Evolutionary conservation across 169 alveolate species (phyloP).

Genomic region (Theileria equi): DNA sequence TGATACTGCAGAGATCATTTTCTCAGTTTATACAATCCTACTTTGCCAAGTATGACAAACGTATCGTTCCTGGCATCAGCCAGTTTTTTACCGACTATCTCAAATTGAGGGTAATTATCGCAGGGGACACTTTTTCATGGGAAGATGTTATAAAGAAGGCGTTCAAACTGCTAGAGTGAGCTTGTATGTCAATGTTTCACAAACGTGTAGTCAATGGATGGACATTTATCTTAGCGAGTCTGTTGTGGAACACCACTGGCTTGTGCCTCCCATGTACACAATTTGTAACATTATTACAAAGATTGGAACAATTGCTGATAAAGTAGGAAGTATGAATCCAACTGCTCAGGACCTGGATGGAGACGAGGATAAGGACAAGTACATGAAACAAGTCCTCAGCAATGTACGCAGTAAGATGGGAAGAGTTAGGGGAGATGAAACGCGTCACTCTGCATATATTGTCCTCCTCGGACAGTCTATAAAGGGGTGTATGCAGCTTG

Average conservation of each 20-base stretch:
- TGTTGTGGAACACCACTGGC: constrained; percentile 49
- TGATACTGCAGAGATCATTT: too few species aligned
- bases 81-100: constrained; percentile 39
- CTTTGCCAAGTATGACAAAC: constrained; percentile 25
- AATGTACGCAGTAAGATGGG: constrained; percentile 80
- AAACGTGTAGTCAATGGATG: constrained; percentile 51
- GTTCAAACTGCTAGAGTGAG: constrained; percentile 48
- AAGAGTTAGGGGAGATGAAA: constrained; percentile 81
- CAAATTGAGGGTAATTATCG: constrained; percentile 26
- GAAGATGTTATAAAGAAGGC: constrained; percentile 54
- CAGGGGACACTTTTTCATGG: constrained; percentile 28
- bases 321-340: constrained; percentile 34
- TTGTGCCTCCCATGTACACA: constrained; percentile 55
- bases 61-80: constrained; percentile 24
- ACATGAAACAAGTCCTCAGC: constrained; percentile 75
- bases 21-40: not conserved
- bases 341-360: constrained; percentile 66
- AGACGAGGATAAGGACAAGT: constrained; percentile 72
- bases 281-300: constrained; percentile 39
- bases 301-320: constrained; percentile 51
- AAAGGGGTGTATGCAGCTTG: constrained; percentile 83
- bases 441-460: constrained; percentile 80
- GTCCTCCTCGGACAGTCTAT: constrained; percentile 79
- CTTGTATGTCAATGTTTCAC: not conserved
- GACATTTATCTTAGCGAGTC: constrained; percentile 37